Evolutionary conservation across 2,329 filamentous ascomycete species (phyloP).

Genomic region (Stagonosporopsis rhizophila): DNA sequence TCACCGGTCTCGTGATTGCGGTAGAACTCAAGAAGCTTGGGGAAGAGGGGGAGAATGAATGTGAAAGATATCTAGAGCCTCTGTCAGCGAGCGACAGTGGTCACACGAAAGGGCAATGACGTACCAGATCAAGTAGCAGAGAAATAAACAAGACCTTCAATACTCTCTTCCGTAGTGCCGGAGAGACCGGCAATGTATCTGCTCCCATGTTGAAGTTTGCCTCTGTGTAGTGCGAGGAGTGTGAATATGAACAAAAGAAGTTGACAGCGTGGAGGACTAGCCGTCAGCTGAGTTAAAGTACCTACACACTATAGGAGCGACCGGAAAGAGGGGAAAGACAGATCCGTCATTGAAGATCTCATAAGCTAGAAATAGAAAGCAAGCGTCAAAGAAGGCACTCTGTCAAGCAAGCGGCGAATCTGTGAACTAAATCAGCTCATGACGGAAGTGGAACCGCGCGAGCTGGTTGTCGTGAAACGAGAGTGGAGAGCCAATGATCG

Average conservation of each 20-base stretch:
- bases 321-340: conserved; percentile 24
- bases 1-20: conserved; percentile 76
- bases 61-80: conserved; percentile 88
- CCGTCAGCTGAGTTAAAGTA: conserved; percentile 17
- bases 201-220: conserved; percentile 23
- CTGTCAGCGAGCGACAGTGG: conserved; percentile 18
- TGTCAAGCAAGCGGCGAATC: conserved; percentile 19
- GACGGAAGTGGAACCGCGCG: conserved; percentile 27
- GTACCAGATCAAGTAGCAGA: conserved; percentile 85
- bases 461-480: conserved; percentile 26
- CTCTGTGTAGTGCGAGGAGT: not conserved
- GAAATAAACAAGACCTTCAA: conserved; percentile 88
- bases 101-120: conserved; percentile 40
- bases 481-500: conserved; percentile 22
- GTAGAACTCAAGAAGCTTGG: conserved; percentile 95
- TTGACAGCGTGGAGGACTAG: conserved; percentile 20
- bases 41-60: conserved; percentile 96
- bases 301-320: conserved; percentile 26
- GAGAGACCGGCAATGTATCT: conserved; percentile 44
- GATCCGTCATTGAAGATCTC: conserved; percentile 20
- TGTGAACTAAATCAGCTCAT: conserved; percentile 19
- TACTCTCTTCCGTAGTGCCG: conserved; percentile 74
- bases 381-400: conserved; percentile 4
- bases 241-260: conserved; percentile 7
- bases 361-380: conserved; percentile 27